Base-by-base conservation (phyloP, 805 yeast genomes). In the Cyberlindnera amylophila region DNA sequence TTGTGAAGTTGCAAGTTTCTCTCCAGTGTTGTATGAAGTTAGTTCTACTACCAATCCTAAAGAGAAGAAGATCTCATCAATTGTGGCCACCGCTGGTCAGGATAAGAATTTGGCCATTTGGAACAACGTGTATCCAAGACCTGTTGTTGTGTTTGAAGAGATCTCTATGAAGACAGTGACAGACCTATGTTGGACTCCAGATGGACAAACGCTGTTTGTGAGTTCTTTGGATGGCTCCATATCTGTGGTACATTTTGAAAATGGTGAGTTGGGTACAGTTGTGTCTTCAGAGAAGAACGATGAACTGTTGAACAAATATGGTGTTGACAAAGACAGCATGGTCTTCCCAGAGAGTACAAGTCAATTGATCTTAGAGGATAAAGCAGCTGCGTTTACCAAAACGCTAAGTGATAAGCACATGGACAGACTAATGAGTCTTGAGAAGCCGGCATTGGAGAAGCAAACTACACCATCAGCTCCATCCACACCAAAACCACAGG, bases 71-170 rank as follows among this genome's bases (percentile, higher is more conserved):
- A 66, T 73, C 39, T 71, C 84, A 7, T 82, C 96, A 0, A 76
- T 91, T 0, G 70, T 91, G n/a, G 96, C 97, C 2, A 85, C 96
- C 23, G 96, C 91, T 12, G 98, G 98, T 10, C 98, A 91, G 63
- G 99, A 91, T 63, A 81, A 86, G 55, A 76, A 89, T 1, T 63
- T 93, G 30, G 95, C 89, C 0, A 69, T 91, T 6, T 91, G 99
- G 99, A 81, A 81, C 55, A 91, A 96, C 0, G 64, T 76, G 2
- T 72, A 72, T 39, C 75, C 89, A 4, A 71, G 86, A 38, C 98
- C 99, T 1, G 62, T 93, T 37, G 73, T 86, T 11, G 86, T 89
- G 7, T 86, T 90, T 1, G 77, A 77, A 32, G 95, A 90, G 49
- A 73, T 91, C 13, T 75, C 84, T 3, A 69, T 71, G 30, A 87